Conservation (phyloP, 805 yeast genomes). For the Metschnikowia kofuensis region DNA sequence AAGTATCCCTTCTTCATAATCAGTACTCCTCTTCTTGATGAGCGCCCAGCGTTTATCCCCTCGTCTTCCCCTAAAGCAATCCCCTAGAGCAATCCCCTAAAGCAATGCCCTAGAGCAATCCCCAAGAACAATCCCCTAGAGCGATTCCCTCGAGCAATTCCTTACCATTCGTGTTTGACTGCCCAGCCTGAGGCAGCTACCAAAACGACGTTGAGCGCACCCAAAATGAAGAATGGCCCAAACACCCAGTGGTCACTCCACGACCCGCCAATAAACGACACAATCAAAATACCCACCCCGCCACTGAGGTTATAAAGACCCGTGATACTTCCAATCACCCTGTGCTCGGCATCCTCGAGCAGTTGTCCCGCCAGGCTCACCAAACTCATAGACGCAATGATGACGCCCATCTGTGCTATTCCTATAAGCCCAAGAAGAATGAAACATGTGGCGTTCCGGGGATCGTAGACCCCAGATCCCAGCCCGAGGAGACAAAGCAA, state of each 20-base stretch:
- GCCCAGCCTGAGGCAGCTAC: not conserved
- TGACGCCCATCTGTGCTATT: constrained; percentile 57
- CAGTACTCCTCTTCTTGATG: no score
- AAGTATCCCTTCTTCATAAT: no score
- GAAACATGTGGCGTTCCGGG: constrained; percentile 35
- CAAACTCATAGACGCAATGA: constrained; percentile 63
- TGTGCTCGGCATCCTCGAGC: constrained; percentile 26
- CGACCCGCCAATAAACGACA: constrained; percentile 61
- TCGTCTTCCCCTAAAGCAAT: no score
- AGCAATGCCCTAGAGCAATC: no score
- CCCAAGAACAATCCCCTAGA: not conserved
- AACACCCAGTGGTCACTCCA: constrained; percentile 56
- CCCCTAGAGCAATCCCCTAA: no score
- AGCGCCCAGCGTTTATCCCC: no score
- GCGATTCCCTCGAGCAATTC: not conserved
- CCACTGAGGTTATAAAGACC: constrained; percentile 71
- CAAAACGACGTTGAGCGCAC: constrained; percentile 31
- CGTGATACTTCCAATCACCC: constrained; percentile 61
- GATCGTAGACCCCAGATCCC: constrained; percentile 26
- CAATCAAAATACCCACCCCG: constrained; percentile 60
- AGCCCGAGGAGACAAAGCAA: constrained; percentile 24
- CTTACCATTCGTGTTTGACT: not conserved
- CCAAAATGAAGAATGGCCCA: constrained; percentile 57
- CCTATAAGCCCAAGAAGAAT: constrained; percentile 48
- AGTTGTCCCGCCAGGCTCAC: constrained; percentile 27